These are phyloP conservation scores for Diplosphaera chodatii DNA, from an alignment of 139 green algal genomes.

Conservation along the genomic window DNA sequence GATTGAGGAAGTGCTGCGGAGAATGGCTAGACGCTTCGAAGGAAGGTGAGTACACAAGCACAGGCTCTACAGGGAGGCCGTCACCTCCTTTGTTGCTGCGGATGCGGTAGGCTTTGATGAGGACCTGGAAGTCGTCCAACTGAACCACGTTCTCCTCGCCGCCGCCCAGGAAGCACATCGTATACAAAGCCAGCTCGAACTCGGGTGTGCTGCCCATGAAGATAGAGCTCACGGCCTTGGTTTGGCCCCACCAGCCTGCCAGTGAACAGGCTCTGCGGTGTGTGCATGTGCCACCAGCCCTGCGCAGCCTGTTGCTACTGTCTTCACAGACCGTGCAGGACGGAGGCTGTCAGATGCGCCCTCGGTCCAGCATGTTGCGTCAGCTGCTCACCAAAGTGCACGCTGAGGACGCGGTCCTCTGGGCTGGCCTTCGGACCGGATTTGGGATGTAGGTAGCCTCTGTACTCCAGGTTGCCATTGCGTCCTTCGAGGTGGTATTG, in stretches of 20 bases:
- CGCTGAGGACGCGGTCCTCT: slow-evolving; percentile 39
- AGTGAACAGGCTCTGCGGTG: too few relatives aligned
- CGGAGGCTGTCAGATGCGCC: too few relatives aligned
- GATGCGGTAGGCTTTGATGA: slow-evolving; percentile 36
- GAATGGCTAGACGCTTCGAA: too few relatives aligned
- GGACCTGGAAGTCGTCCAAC: slow-evolving; percentile 18
- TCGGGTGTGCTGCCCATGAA: slow-evolving; percentile 69
- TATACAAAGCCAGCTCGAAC: slow-evolving; percentile 75
- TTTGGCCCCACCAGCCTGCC: slow-evolving; percentile 33
- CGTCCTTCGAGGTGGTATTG: slow-evolving; percentile 40
- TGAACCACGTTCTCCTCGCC: slow-evolving; percentile 44
- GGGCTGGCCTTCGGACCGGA: slow-evolving; percentile 8
- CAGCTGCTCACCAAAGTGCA: slow-evolving; percentile 23
- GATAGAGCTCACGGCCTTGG: slow-evolving; percentile 54
- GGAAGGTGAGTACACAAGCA: too few relatives aligned
- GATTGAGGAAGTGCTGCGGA: too few relatives aligned
- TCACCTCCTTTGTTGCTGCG: slow-evolving; percentile 48
- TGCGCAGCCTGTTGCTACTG: too few relatives aligned
- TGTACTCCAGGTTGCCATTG: slow-evolving; percentile 44
- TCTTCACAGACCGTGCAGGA: too few relatives aligned
- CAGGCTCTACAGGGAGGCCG: too few relatives aligned
- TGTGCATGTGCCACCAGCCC: too few relatives aligned
- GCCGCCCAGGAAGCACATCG: slow-evolving; percentile 59
- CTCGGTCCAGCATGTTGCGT: too few relatives aligned
- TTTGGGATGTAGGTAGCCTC: slow-evolving; percentile 22